Evolutionary conservation across 2,329 filamentous ascomycete genomes (phyloP).

Genomic region (Diaporthe sp.): DNA sequence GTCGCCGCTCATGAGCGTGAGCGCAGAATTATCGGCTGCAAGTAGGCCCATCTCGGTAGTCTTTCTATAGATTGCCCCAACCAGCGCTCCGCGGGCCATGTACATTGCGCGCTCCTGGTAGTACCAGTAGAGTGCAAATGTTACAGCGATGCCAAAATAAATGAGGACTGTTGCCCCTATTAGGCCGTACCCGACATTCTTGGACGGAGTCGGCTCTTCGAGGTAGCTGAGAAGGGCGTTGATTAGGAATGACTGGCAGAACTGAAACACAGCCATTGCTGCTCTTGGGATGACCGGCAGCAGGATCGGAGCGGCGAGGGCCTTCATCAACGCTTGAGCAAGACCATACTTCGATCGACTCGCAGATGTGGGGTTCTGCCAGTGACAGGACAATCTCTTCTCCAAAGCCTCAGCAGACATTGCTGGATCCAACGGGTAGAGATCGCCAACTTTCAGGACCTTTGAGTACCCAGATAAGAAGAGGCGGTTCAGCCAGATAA

Average conservation of each 20-base stretch:
- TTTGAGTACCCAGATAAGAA: constrained; percentile 49
- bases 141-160: constrained; percentile 50
- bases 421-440: constrained; percentile 46
- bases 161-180: constrained; percentile 50
- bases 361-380: constrained; percentile 28
- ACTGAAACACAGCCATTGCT: constrained; percentile 54
- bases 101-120: constrained; percentile 42
- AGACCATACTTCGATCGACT: constrained; percentile 45
- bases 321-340: constrained; percentile 45
- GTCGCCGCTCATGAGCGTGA: constrained; percentile 55
- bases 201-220: constrained; percentile 41
- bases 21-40: constrained; percentile 45
- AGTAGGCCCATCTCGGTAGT: constrained; percentile 44
- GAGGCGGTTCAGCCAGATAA: constrained; percentile 49
- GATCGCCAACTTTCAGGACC: constrained; percentile 47
- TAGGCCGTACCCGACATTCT: constrained; percentile 48
- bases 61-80: constrained; percentile 50
- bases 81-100: constrained; percentile 46
- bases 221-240: constrained; percentile 52
- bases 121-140: constrained; percentile 50
- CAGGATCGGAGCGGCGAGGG: constrained; percentile 49
- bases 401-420: constrained; percentile 43
- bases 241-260: constrained; percentile 59
- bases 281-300: constrained; percentile 52
- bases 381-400: constrained; percentile 7